Conservation (phyloP, 805 yeast genomes). For the Wickerhamiella cacticola region DNA sequence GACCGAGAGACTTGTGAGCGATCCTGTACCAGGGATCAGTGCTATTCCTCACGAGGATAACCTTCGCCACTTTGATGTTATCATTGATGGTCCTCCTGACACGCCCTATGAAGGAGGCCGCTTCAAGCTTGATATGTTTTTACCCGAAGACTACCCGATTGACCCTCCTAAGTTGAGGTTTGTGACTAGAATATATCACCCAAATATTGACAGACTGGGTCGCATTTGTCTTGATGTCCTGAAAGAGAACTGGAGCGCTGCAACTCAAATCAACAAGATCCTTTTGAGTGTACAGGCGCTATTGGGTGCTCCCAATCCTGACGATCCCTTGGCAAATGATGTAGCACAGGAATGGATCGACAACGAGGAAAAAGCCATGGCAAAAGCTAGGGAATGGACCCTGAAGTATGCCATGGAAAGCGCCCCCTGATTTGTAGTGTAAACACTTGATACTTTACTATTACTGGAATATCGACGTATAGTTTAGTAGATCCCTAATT, state of each 20-base stretch:
- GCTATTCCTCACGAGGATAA: slow-evolving; percentile 93
- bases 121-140: slow-evolving; percentile 70
- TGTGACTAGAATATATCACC: slow-evolving; percentile 88
- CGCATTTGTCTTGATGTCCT: slow-evolving; percentile 91
- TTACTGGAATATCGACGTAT: too few relatives aligned
- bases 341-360: slow-evolving; percentile 96
- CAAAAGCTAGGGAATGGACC: slow-evolving; percentile 71
- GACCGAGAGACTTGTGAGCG: slow-evolving; percentile 81
- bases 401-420: slow-evolving; percentile 38
- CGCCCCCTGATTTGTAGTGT: too few relatives aligned
- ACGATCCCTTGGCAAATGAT: slow-evolving; percentile 95
- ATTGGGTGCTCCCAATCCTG: slow-evolving; percentile 93
- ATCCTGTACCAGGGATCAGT: slow-evolving; percentile 92
- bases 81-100: slow-evolving; percentile 79
- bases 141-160: slow-evolving; percentile 98
- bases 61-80: slow-evolving; percentile 81
- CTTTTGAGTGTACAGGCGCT: slow-evolving; percentile 85
- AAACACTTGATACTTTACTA: too few relatives aligned
- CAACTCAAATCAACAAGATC: slow-evolving; percentile 87
- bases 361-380: slow-evolving; percentile 67
- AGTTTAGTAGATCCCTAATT: too few relatives aligned
- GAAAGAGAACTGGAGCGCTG: slow-evolving; percentile 96
- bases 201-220: slow-evolving; percentile 90
- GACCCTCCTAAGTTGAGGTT: slow-evolving; percentile 94
- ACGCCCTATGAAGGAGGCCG: slow-evolving; percentile 77